Percentiles rank a stretch among this genome's conserved stretches.
Conservation (phyloP, 352 stramenopile genomes). For the Pelagophyceae sp. region DNA sequence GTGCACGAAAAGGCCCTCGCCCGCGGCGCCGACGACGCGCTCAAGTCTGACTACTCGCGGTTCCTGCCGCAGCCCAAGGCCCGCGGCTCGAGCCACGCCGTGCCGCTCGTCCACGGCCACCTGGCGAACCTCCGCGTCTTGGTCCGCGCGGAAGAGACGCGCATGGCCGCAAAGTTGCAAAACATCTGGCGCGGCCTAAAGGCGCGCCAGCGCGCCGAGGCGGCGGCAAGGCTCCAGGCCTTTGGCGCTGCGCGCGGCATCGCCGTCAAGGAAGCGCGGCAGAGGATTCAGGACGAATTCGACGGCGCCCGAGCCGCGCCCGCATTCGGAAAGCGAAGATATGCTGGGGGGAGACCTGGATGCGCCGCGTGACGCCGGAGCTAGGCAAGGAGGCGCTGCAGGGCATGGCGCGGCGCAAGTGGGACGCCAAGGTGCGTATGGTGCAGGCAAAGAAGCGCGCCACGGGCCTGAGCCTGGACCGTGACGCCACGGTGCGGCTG, state of each 20-base stretch:
- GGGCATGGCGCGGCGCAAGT: conserved; percentile 78
- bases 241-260: conserved; percentile 73
- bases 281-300: conserved; percentile 59
- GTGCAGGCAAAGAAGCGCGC: conserved; percentile 76
- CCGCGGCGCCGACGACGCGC: conserved; percentile 75
- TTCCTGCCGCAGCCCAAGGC: conserved; percentile 60
- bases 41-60: conserved; percentile 82
- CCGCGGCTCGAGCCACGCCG: conserved; percentile 53
- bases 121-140: conserved; percentile 72
- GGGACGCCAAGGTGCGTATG: conserved; percentile 81
- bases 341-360: too few relatives aligned
- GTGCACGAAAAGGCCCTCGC: conserved; percentile 73
- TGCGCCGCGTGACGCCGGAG: too few relatives aligned
- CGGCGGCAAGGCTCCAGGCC: conserved; percentile 66
- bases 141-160: conserved; percentile 53
- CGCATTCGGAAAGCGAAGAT: too few relatives aligned
- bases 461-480: conserved; percentile 60
- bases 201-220: conserved; percentile 54
- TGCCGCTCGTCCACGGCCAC: conserved; percentile 69
- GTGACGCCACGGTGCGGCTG: conserved; percentile 63
- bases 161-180: conserved; percentile 66
- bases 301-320: too few relatives aligned
- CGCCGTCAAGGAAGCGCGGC: conserved; percentile 55
- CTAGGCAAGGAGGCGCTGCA: conserved; percentile 59
- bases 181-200: conserved; percentile 62